phyloP scores from a whole-genome alignment of 208 protist genomes.

The Tetramitus jugosus region DNA sequence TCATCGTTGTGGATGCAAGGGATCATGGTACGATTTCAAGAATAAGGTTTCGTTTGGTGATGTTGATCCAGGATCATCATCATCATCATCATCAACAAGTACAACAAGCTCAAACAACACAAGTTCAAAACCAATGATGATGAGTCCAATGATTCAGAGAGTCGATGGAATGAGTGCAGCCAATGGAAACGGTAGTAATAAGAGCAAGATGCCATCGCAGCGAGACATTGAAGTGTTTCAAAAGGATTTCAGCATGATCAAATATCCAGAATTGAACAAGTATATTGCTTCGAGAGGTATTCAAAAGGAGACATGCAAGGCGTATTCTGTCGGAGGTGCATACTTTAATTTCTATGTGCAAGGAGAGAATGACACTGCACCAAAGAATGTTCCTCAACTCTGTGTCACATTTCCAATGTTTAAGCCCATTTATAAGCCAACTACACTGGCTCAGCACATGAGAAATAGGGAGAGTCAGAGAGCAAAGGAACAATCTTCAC shows the following conservation, averaged over 20 bases:
- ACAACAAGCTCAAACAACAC: constrained; percentile 44
- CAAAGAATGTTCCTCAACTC: neutral
- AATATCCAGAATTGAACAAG: too few species aligned
- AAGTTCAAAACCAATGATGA: neutral
- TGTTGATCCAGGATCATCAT: too few species aligned
- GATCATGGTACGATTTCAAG: constrained; percentile 21
- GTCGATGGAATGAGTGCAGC: neutral
- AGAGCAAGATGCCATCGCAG: constrained; percentile 4
- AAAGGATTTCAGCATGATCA: too few species aligned
- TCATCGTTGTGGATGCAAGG: constrained; percentile 42
- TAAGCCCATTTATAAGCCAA: constrained; percentile 16
- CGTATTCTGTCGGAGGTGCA: constrained; percentile 37
- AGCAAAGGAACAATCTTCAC: too few species aligned
- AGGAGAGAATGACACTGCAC: too few species aligned
- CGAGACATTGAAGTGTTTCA: neutral
- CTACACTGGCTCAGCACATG: too few species aligned
- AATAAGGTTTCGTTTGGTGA: neutral
- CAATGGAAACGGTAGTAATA: constrained; percentile 9
- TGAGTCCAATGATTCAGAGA: neutral
- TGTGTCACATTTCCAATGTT: constrained; percentile 47
- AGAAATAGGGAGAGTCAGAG: too few species aligned
- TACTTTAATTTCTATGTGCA: constrained; percentile 27
- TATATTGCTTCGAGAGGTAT: constrained; percentile 5
- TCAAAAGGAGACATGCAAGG: constrained; percentile 24
- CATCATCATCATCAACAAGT: constrained; percentile 17